Percentiles rank a stretch among this genome's conserved stretches.
Evolutionary conservation across 345 rosid species (phyloP).

Genomic region (Gossypium longicalyx): DNA sequence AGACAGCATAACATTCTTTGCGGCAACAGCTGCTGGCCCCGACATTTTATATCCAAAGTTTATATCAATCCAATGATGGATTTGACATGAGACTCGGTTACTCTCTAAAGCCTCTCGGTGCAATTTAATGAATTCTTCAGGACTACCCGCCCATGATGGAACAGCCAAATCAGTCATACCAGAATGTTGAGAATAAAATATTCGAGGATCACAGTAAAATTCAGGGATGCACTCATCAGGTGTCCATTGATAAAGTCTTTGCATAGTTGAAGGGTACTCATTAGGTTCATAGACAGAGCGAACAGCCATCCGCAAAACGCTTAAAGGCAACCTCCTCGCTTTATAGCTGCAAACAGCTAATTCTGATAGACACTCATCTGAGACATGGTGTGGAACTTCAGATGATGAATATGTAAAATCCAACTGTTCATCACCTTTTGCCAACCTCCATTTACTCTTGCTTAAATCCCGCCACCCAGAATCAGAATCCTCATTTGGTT

Average conservation of each 20-base stretch:
- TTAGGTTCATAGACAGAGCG: slow-evolving; percentile 95
- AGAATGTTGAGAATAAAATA: slow-evolving; percentile 66
- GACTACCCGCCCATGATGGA: slow-evolving; percentile 76
- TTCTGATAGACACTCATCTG: slow-evolving; percentile 98
- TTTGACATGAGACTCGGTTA: slow-evolving; percentile 56
- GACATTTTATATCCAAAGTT: slow-evolving; percentile 92
- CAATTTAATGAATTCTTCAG: slow-evolving; percentile 77
- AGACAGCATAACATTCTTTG: slow-evolving; percentile 91
- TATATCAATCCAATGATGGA: slow-evolving; percentile 91
- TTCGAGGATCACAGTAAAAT: slow-evolving; percentile 74
- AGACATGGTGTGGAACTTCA: slow-evolving; percentile 90
- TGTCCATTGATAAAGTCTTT: slow-evolving; percentile 94
- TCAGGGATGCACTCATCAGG: slow-evolving; percentile 99
- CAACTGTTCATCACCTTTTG: slow-evolving; percentile 95
- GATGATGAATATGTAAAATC: slow-evolving; percentile 90
- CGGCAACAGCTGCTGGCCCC: slow-evolving; percentile 77
- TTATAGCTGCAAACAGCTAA: slow-evolving; percentile 97
- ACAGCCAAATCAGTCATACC: slow-evolving; percentile 91
- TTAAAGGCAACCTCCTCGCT: slow-evolving; percentile 92
- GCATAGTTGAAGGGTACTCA: slow-evolving; percentile 94
- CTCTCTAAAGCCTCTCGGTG: slow-evolving; percentile 90
- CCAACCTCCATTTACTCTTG: slow-evolving; percentile 94
- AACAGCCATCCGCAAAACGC: slow-evolving; percentile 78
- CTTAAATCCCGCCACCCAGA: slow-evolving; percentile 87
- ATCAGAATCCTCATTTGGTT: slow-evolving; percentile 67